These are phyloP conservation scores for Diaporthe citri DNA, from an alignment of 2,329 filamentous ascomycete genomes.

Conservation along the genomic window DNA sequence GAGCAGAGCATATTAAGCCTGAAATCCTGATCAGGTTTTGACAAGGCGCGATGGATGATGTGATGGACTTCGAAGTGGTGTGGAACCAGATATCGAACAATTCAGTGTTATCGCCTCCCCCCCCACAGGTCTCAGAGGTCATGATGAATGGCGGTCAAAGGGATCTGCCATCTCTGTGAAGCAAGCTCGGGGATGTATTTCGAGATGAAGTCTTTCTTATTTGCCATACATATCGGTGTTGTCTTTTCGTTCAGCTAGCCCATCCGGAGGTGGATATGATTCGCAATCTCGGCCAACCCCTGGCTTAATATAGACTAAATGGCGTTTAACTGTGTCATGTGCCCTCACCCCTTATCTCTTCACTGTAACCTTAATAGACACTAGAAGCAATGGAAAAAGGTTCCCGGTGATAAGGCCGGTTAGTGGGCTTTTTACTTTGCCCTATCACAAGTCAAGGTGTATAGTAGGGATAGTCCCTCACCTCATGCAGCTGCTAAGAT, in stretches of 20 bases:
- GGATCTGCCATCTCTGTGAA: neutral
- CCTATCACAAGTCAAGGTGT: neutral
- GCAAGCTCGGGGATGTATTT: neutral
- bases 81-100: neutral
- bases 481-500: neutral
- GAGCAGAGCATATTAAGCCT: neutral
- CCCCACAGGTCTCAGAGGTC: neutral
- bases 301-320: slow-evolving; percentile 10
- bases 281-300: slow-evolving; percentile 6
- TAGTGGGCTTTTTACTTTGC: neutral
- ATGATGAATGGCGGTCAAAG: neutral
- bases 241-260: neutral
- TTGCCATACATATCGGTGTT: neutral
- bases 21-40: neutral
- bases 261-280: neutral
- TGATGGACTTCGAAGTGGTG: neutral
- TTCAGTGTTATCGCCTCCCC: neutral
- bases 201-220: neutral
- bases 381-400: neutral
- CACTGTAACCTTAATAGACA: neutral
- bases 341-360: neutral
- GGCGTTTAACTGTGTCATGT: neutral
- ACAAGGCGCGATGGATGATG: neutral
- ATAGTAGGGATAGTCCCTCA: neutral
- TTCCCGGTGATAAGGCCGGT: neutral